Base-by-base conservation (phyloP, 768 basidiomycete species). In the Sarcodon aspratus region DNA sequence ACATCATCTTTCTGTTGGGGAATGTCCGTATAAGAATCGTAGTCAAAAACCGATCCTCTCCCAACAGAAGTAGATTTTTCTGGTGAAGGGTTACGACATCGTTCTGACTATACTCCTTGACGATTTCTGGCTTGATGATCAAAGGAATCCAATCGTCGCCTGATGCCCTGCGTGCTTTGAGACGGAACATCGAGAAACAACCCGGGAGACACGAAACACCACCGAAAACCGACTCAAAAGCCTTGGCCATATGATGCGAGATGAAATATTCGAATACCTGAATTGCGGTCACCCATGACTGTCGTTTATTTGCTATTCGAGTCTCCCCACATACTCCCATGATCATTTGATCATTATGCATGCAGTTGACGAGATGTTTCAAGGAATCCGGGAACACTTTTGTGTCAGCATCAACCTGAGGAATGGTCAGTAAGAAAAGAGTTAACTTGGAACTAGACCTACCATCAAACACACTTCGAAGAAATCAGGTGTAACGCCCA, bases 261-360 rank as follows among this genome's bases (percentile, higher is more conserved):
- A 99, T 98, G 67, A 97, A 99, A 66, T 99, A 99, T 63, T 94
- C 91, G 61, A 92, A 94, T 37, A 98, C 95, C 63, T 99, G 96
- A 58, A 99, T 99, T 45, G 86, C 83, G 1, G 96, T 98, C 18
- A 99, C 93, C 96, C 96, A 99, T 17, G 92, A 93, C 52, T 92
- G 81, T 18, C 93, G 85, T 62, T 99, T 99, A 74, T 99, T 99
- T 42, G 91, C 93, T 66, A 99, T 96, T 21, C 95, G 85, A 5
- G 96, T 99, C 65, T 99, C 96, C 45, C 96, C 96, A 62, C 96
- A 98, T 33, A 93, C 87, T 32, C 96, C 96, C 96, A 99, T 99
- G 63, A 98, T 94, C 80, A 93, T 80, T 61, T 85, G 89, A 66
- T 99, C 96, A 63, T 96, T 87, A 56, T 98, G 94, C 93, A 98